Evolutionary conservation across 352 stramenopile species (phyloP), one percentile per base, ranked within the genome.

Genomic region (Globisporangium alternatum): DNA sequence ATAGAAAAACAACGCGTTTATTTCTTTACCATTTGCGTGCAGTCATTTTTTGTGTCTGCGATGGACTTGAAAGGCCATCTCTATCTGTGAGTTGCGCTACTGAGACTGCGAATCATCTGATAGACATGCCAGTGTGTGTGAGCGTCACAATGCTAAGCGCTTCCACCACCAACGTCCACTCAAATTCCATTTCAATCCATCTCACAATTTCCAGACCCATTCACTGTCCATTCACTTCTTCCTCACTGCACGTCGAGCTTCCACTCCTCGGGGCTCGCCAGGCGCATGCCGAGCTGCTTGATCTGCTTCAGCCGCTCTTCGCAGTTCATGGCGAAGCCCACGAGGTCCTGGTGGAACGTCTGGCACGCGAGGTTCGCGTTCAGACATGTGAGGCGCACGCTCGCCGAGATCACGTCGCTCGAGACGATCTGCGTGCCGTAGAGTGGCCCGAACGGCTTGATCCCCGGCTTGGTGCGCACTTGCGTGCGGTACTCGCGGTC

Each of bases 291-390:
- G 25, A 96, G 75, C 56, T 93, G 86, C 59, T 93, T 92, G 72
- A 96, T 96, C 67, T 96, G 88, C 72, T 93, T 93, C 51, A 96
- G 66, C 3, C 88, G 84, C 54, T 93, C 88, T 62, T 93, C 86
- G 65, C 77, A 88, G 56, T 96, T 94, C 49, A 90, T 70, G 2
- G 78, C 68, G 59, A 92, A 95, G 17, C 87, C 88, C 28, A 94
- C 75, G 30, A 90, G 78, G 47, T 94, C 84, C 53, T 96, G 86
- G 61, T 96, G 86, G 57, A 90, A 89, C 13, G 84, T 80, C 41
- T 92, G 85, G 44, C 87, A 96, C 53, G 86, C 86, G 30, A 94
- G 55, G 67, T 94, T 96, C 6, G 87, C 87, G 56, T 96, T 94
- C 43, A 96, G 49, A 56, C 80, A 89, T 43, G 87, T 94, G 30